Base-by-base conservation (phyloP, 2,329 filamentous ascomycete genomes). In the Pleomassaria siparia region DNA sequence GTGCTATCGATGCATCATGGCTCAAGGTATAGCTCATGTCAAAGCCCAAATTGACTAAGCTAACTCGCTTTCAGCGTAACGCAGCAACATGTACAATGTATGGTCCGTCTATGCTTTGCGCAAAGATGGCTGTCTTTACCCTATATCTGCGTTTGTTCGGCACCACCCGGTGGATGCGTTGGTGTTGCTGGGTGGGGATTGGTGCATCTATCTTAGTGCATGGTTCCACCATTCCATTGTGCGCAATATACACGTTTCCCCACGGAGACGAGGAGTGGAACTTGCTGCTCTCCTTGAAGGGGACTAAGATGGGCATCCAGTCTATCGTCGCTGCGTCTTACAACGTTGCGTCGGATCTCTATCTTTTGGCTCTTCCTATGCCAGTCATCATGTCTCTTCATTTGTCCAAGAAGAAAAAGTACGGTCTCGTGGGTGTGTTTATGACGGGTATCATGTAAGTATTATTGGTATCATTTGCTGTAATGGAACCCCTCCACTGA, bases 141-240 rank as follows among this genome's bases (percentile, higher is more conserved):
- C 39, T 51, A 2, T 51, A 49, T 20, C 45, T 49, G 36, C 49
- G 49, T 8, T 28, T 51, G 2, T 51, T 51, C 26, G 49, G 46
- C 16, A 42, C 26, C 9, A 37, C 46, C 11, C 33, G 24, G 2
- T 51, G 49, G 49, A 28, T 51, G 12, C 29, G 42, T 29, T 36
- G 29, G 3, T 43, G 39, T n/a, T 29, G 29, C 13, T 50, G 40
- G 8, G 7, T 36, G n/a, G 40, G 30, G 43, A 50, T 50, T 15
- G 26, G 29, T 12, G 21, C 42, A 10, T 26, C 44, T 22, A 44
- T 39, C 7, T 21, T 46, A 1, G 40, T 50, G n/a, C 47, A 46
- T 36, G 13, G 44, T 9, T 24, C 29, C 6, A 46, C 35, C n/a
- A 47, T 50, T 30, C 32, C 30, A 2, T 35, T 47, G 13, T 18